phyloP scores from a whole-genome alignment of 805 yeast genomes.

The Teunomyces panamensis region DNA sequence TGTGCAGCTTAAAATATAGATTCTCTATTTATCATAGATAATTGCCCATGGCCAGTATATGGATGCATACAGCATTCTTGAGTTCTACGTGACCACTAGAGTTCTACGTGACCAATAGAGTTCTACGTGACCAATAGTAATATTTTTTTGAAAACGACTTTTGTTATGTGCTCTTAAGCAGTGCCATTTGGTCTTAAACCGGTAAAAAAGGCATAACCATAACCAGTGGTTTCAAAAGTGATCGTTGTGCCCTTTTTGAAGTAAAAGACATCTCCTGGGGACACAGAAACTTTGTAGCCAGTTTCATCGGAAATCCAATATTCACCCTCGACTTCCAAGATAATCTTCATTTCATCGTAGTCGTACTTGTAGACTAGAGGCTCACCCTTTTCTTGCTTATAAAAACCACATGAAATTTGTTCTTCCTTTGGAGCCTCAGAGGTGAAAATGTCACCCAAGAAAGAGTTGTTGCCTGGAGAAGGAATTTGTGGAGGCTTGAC shows the following conservation, averaged over 20 bases:
- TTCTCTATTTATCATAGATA: too few relatives aligned
- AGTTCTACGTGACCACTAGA: too few relatives aligned
- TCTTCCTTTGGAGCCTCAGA: constrained; percentile 59
- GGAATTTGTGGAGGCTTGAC: constrained; percentile 58
- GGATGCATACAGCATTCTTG: too few relatives aligned
- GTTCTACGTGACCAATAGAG: too few relatives aligned
- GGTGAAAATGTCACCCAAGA: constrained; percentile 63
- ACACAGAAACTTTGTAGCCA: constrained; percentile 53
- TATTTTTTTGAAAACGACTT: too few relatives aligned
- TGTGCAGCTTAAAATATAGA: too few relatives aligned
- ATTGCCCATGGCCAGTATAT: too few relatives aligned
- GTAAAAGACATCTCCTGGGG: constrained; percentile 67
- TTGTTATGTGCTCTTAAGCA: constrained; percentile 2
- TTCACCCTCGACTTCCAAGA: constrained; percentile 66
- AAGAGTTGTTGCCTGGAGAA: constrained; percentile 65
- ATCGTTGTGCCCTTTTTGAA: constrained; percentile 67
- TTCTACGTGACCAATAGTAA: too few relatives aligned
- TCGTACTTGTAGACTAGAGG: constrained; percentile 64
- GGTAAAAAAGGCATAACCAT: constrained; percentile 60
- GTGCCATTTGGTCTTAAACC: constrained; percentile 51
- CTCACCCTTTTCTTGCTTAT: constrained; percentile 65
- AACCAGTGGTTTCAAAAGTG: constrained; percentile 58
- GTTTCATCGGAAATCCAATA: constrained; percentile 61
- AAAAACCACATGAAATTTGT: constrained; percentile 66
- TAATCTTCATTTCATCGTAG: constrained; percentile 59